Conservation (phyloP, 2,329 filamentous ascomycete genomes). For the Nothophoma quercina region DNA sequence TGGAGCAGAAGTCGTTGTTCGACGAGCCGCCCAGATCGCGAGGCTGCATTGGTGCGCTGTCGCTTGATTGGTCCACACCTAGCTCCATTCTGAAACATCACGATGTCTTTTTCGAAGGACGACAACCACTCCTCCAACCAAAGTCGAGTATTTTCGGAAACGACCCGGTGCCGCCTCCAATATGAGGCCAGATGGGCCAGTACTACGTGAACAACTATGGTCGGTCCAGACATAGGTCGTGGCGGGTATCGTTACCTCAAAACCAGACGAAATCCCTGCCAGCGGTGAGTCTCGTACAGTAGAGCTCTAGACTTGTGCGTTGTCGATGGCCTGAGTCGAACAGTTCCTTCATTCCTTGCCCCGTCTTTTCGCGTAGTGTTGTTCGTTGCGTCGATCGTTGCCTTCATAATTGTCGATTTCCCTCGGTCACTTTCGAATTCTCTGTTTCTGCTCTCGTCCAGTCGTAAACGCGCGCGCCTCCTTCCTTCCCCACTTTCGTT, state of each 20-base stretch:
- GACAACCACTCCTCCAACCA: conserved; percentile 42
- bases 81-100: conserved; percentile 35
- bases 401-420: conserved; percentile 39
- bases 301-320: conserved; percentile 36
- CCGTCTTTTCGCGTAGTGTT: conserved; percentile 29
- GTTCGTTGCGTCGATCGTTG: conserved; percentile 42
- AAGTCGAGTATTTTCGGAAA: conserved; percentile 20
- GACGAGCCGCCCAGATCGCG: conserved; percentile 33
- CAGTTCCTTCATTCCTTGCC: conserved; percentile 28
- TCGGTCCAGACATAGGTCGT: conserved; percentile 47
- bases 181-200: conserved; percentile 44
- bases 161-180: conserved; percentile 32
- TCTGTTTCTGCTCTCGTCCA: conserved; percentile 31
- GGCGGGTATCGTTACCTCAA: conserved; percentile 51
- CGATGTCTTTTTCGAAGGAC: conserved; percentile 25
- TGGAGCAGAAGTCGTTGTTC: conserved; percentile 13
- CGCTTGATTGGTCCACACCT: conserved; percentile 33
- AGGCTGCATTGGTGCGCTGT: conserved; percentile 9
- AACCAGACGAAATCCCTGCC: conserved; percentile 37
- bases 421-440: conserved; percentile 29
- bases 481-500: conserved; percentile 27
- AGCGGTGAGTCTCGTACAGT: conserved; percentile 33
- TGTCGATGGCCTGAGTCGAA: conserved; percentile 37
- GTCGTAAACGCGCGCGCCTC: conserved; percentile 28
- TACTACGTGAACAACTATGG: conserved; percentile 37